Conservation (phyloP, 495 filamentous ascomycete species). For the Penicillium bovifimosum region DNA sequence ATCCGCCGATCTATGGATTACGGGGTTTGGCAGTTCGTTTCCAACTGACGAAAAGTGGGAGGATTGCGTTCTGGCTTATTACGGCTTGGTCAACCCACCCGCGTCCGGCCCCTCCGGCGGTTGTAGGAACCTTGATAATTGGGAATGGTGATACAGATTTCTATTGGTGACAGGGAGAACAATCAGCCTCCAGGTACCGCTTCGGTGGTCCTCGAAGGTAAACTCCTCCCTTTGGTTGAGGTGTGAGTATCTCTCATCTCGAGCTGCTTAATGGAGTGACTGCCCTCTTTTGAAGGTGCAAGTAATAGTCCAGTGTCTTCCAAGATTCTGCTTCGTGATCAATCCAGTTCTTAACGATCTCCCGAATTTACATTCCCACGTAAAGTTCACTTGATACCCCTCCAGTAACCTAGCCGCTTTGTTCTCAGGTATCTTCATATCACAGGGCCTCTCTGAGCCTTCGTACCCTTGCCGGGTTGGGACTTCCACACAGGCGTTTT, state of each 20-base stretch:
- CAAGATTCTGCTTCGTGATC: neutral
- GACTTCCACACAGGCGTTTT: too few relatives aligned
- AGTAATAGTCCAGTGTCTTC: neutral
- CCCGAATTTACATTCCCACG: neutral
- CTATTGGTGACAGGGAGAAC: slow-evolving; percentile 1
- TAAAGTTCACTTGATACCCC: neutral
- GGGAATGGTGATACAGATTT: slow-evolving; percentile 1
- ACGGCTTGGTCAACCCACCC: neutral
- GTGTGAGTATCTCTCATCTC: neutral
- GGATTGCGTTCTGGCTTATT: slow-evolving; percentile 2
- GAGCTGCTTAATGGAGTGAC: neutral
- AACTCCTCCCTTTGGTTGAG: neutral
- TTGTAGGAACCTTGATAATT: neutral
- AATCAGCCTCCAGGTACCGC: neutral
- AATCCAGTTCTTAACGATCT: neutral
- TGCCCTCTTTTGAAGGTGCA: neutral
- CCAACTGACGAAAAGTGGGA: neutral
- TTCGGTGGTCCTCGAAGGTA: slow-evolving; percentile 1
- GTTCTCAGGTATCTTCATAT: neutral
- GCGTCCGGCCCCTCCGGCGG: neutral
- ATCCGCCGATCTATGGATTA: slow-evolving; percentile 2
- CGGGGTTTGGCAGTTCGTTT: neutral
- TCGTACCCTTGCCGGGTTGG: too few relatives aligned
- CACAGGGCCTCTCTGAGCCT: neutral
- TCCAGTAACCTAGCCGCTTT: neutral